phyloP scores from a whole-genome alignment of 2,329 filamentous ascomycete species.

The Colletotrichum coccodes region DNA sequence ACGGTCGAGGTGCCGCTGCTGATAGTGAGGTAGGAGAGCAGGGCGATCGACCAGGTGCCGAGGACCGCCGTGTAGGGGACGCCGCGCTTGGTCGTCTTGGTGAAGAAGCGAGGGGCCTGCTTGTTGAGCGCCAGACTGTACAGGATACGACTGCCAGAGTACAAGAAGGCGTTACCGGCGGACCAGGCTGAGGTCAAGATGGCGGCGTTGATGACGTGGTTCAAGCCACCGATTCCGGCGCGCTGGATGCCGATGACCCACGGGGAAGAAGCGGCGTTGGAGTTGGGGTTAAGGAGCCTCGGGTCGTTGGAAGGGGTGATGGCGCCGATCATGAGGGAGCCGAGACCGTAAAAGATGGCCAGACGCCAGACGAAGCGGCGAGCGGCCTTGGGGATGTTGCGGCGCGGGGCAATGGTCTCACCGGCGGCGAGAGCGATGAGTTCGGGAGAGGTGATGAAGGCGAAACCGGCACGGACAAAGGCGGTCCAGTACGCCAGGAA shows the following conservation, averaged over 20 bases:
- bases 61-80: conserved; percentile 68
- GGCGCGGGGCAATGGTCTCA: conserved; percentile 71
- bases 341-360: conserved; percentile 71
- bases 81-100: conserved; percentile 67
- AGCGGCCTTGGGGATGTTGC: conserved; percentile 74
- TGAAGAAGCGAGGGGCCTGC: conserved; percentile 72
- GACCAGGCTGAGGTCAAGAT: conserved; percentile 73
- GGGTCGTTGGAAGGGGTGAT: conserved; percentile 73
- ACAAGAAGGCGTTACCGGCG: conserved; percentile 71
- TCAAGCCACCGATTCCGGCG: conserved; percentile 70
- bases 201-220: conserved; percentile 75
- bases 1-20: conserved; percentile 70
- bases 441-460: conserved; percentile 72
- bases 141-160: conserved; percentile 76
- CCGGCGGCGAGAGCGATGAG: conserved; percentile 72
- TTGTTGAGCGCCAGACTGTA: conserved; percentile 75
- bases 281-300: conserved; percentile 66
- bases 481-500: conserved; percentile 70
- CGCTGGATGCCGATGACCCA: conserved; percentile 76
- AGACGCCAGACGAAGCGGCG: conserved; percentile 71
- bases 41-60: conserved; percentile 66
- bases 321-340: conserved; percentile 69
- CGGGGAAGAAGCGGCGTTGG: conserved; percentile 69
- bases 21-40: conserved; percentile 77
- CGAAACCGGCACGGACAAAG: conserved; percentile 68